phyloP scores from a whole-genome alignment of 768 basidiomycete species.

The Lanmaoa pseudosensibilis region DNA sequence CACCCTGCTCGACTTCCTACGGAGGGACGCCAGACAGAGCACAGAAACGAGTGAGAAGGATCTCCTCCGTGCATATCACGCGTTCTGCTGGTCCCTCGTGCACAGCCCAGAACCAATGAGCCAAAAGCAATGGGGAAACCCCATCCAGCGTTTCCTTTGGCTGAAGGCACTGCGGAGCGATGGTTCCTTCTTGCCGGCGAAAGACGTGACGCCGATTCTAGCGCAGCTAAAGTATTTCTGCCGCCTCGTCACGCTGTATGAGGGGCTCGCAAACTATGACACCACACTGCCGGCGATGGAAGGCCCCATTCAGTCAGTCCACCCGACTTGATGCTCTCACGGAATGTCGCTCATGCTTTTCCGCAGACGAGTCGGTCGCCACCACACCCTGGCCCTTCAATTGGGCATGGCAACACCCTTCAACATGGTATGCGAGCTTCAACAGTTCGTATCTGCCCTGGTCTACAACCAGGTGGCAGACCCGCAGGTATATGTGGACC shows the following conservation, averaged over 20 bases:
- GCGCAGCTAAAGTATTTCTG: conserved; percentile 1
- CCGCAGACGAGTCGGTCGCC: too few species aligned
- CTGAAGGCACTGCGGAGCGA: not conserved
- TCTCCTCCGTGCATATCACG: too few species aligned
- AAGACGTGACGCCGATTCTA: not conserved
- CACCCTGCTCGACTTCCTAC: not conserved
- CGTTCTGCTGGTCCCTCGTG: too few species aligned
- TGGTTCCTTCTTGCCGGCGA: not conserved
- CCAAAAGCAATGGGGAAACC: not conserved
- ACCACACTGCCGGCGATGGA: too few species aligned
- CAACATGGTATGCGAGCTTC: conserved; percentile 7
- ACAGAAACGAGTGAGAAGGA: too few species aligned
- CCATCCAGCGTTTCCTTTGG: not conserved
- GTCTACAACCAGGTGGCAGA: not conserved
- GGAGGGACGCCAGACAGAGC: too few species aligned
- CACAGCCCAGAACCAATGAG: too few species aligned
- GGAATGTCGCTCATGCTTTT: too few species aligned
- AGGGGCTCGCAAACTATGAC: too few species aligned
- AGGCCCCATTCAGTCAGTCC: too few species aligned
- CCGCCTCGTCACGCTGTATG: not conserved
- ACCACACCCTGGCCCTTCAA: too few species aligned
- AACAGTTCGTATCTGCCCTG: not conserved
- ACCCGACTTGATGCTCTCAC: too few species aligned
- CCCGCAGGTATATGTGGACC: not conserved
- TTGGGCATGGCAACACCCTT: not conserved